Percentiles rank a stretch among this genome's conserved stretches.
Conservation (phyloP, 179 eudicot genomes). For the Nepenthes alata region DNA sequence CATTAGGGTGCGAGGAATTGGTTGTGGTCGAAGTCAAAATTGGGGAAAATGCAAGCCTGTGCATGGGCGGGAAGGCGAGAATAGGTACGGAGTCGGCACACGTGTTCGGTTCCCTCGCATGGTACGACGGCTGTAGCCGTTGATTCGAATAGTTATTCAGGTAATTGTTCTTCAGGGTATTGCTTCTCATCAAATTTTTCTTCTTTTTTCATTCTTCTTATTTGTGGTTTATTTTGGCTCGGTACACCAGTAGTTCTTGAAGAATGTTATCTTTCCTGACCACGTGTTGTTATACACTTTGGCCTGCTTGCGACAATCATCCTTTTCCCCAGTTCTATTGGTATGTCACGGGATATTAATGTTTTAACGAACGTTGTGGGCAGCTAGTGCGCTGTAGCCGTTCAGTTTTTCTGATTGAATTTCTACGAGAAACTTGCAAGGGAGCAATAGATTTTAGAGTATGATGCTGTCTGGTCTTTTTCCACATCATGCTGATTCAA, state of each 20-base stretch:
- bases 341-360: too few relatives aligned
- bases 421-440: too few relatives aligned
- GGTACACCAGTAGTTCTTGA: not conserved
- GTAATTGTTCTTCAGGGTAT: slow-evolving; percentile 27
- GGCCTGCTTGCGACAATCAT: too few relatives aligned
- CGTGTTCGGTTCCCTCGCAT: slow-evolving; percentile 17
- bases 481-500: too few relatives aligned
- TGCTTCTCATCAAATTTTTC: not conserved
- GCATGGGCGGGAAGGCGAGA: slow-evolving; percentile 16
- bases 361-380: too few relatives aligned
- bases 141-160: not conserved
- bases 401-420: too few relatives aligned
- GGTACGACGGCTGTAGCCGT: slow-evolving; percentile 15
- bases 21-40: slow-evolving; percentile 10
- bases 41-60: slow-evolving; percentile 33
- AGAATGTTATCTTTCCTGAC: not conserved
- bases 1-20: slow-evolving; percentile 10
- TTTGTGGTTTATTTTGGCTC: not conserved
- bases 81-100: slow-evolving; percentile 18
- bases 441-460: too few relatives aligned
- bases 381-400: too few relatives aligned
- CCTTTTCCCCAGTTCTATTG: too few relatives aligned
- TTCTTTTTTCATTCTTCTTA: not conserved
- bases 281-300: too few relatives aligned
- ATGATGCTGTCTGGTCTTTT: too few relatives aligned